These are phyloP conservation scores for Coleophoma cylindrospora DNA, from an alignment of 2,329 filamentous ascomycete genomes.

Conservation along the genomic window DNA sequence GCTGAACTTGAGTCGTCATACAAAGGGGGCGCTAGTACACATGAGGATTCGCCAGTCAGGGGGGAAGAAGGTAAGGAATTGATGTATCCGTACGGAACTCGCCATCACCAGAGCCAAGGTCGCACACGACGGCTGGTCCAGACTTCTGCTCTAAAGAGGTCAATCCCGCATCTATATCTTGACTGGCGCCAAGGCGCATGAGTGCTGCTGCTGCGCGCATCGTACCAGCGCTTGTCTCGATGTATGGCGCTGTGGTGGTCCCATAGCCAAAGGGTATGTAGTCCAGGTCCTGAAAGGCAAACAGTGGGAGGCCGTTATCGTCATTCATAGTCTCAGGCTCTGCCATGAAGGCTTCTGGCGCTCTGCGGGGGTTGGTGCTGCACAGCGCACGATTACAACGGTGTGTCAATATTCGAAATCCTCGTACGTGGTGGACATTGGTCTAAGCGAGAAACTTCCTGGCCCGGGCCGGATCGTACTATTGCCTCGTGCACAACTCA, in stretches of 20 bases:
- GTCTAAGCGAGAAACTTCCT: too few species aligned
- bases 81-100: slow-evolving; percentile 12
- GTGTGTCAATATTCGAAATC: too few species aligned
- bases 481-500: too few species aligned
- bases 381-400: too few species aligned
- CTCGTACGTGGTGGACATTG: too few species aligned
- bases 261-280: slow-evolving; percentile 16
- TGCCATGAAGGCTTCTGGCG: too few species aligned
- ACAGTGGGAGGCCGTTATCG: slow-evolving; percentile 10
- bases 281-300: slow-evolving; percentile 24
- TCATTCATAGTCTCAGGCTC: slow-evolving; percentile 11
- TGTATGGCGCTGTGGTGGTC: slow-evolving; percentile 13
- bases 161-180: background rate
- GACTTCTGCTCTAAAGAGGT: slow-evolving; percentile 1
- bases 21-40: background rate
- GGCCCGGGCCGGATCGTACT: too few species aligned
- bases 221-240: slow-evolving; percentile 12
- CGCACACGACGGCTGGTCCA: slow-evolving; percentile 10
- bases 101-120: slow-evolving; percentile 17
- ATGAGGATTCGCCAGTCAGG: background rate
- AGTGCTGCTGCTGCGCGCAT: slow-evolving; percentile 18
- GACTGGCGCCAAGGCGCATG: slow-evolving; percentile 11
- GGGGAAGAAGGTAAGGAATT: background rate
- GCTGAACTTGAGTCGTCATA: too few species aligned
- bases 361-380: too few species aligned